phyloP scores from a whole-genome alignment of 2,329 filamentous ascomycete genomes.

The Beauveria caledonica region DNA sequence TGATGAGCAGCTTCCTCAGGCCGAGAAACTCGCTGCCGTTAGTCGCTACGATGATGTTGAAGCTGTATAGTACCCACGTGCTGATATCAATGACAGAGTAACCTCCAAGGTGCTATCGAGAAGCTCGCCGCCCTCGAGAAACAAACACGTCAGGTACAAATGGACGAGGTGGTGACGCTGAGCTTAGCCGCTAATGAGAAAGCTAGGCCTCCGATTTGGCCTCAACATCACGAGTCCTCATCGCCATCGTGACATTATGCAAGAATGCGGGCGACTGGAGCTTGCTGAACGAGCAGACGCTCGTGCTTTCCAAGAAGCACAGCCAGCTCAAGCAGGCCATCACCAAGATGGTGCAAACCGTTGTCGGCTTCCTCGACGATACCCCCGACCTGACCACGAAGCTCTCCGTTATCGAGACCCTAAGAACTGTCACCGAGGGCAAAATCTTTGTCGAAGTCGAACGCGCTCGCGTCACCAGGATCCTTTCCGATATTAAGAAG shows the following conservation, averaged over 20 bases:
- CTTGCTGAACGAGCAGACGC: conserved; percentile 90
- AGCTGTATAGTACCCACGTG: conserved; percentile 11
- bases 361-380: conserved; percentile 84
- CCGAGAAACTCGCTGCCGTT: conserved; percentile 83
- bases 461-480: conserved; percentile 87
- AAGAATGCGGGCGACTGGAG: conserved; percentile 91
- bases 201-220: conserved; percentile 86
- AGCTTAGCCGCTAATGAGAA: conserved; percentile 18
- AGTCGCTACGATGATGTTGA: conserved; percentile 26
- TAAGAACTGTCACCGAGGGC: conserved; percentile 94
- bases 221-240: conserved; percentile 81
- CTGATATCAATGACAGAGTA: conserved; percentile 40
- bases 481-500: conserved; percentile 96
- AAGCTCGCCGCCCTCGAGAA: conserved; percentile 91
- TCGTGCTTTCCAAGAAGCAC: conserved; percentile 98
- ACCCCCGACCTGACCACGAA: conserved; percentile 82
- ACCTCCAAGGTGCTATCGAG: conserved; percentile 82
- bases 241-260: conserved; percentile 87
- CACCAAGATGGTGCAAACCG: conserved; percentile 96
- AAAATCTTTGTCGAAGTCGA: conserved; percentile 99
- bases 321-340: conserved; percentile 98
- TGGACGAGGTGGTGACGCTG: not conserved
- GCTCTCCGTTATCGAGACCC: conserved; percentile 85
- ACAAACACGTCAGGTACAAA: conserved; percentile 84
- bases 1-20: conserved; percentile 84